Percentiles rank a stretch among this genome's conserved stretches.
Evolutionary conservation across 2,329 filamentous ascomycete genomes (phyloP).

Genomic region (Verticillium nubilum): DNA sequence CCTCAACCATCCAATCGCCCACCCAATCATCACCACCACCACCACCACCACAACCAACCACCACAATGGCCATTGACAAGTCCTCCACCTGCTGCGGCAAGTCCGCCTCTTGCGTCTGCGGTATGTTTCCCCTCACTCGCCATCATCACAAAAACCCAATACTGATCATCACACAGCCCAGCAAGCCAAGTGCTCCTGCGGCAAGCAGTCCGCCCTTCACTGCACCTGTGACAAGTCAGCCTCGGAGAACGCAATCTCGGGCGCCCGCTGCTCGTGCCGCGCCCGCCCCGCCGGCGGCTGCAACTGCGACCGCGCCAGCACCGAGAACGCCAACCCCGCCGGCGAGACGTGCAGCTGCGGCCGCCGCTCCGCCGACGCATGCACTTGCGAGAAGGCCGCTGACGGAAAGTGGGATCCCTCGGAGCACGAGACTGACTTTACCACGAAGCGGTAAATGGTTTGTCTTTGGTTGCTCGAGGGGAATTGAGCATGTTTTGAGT

Average conservation of each 20-base stretch:
- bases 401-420: conserved; percentile 56
- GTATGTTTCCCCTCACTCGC: conserved; percentile 32
- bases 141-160: neutral
- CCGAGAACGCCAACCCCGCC: conserved; percentile 60
- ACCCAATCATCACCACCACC: neutral
- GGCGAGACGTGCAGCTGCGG: conserved; percentile 73
- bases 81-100: conserved; percentile 53
- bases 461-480: neutral
- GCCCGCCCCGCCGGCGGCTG: conserved; percentile 74
- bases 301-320: conserved; percentile 67
- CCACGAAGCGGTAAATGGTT: conserved; percentile 52
- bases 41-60: neutral
- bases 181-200: conserved; percentile 78
- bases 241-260: conserved; percentile 67
- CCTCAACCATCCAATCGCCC: neutral
- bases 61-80: conserved; percentile 29
- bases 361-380: conserved; percentile 61
- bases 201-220: conserved; percentile 77
- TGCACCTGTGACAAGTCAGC: conserved; percentile 78
- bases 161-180: conserved; percentile 36
- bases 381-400: conserved; percentile 76
- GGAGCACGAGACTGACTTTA: conserved; percentile 78
- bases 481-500: neutral
- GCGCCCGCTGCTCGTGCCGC: conserved; percentile 78
- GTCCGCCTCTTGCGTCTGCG: conserved; percentile 48